phyloP scores from a whole-genome alignment of 768 basidiomycete species.

The Pisolithus orientalis region DNA sequence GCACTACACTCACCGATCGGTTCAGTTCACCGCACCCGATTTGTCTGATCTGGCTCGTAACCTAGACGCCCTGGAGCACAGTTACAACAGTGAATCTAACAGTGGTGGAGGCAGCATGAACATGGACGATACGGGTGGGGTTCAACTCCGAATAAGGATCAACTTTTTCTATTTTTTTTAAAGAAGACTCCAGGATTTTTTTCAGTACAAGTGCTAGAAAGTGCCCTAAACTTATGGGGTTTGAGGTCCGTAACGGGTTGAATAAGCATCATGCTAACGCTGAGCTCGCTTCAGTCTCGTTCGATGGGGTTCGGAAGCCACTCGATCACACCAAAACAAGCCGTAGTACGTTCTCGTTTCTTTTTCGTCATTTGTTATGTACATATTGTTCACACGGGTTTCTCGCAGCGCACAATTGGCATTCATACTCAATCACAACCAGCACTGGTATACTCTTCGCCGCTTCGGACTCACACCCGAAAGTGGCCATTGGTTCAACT shows the following conservation, averaged over 20 bases:
- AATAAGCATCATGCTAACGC: background rate
- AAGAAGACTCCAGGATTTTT: slow-evolving; percentile 61
- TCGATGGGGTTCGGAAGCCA: slow-evolving; percentile 79
- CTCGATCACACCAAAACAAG: slow-evolving; percentile 66
- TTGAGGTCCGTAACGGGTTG: slow-evolving; percentile 45
- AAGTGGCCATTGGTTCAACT: slow-evolving; percentile 80
- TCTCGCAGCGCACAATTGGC: slow-evolving; percentile 64
- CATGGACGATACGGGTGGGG: slow-evolving; percentile 85
- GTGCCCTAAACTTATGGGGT: slow-evolving; percentile 80
- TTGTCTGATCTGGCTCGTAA: slow-evolving; percentile 66
- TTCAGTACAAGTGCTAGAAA: slow-evolving; percentile 83
- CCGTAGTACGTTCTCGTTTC: slow-evolving; percentile 57
- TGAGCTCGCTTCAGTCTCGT: slow-evolving; percentile 47
- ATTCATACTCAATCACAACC: slow-evolving; percentile 80
- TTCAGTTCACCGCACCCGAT: slow-evolving; percentile 73
- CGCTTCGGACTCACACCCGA: slow-evolving; percentile 57
- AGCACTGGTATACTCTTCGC: slow-evolving; percentile 88
- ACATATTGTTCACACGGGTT: slow-evolving; percentile 1
- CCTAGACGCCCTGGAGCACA: slow-evolving; percentile 60
- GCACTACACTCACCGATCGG: slow-evolving; percentile 7
- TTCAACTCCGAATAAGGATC: background rate
- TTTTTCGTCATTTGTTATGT: slow-evolving; percentile 1
- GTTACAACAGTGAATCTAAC: slow-evolving; percentile 43
- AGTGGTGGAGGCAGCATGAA: slow-evolving; percentile 52
- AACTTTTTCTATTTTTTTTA: background rate